Evolutionary conservation across 1,284 basidiomycete genomes (phyloP).

Genomic region (Austroboletus olivaceoglutinosus): DNA sequence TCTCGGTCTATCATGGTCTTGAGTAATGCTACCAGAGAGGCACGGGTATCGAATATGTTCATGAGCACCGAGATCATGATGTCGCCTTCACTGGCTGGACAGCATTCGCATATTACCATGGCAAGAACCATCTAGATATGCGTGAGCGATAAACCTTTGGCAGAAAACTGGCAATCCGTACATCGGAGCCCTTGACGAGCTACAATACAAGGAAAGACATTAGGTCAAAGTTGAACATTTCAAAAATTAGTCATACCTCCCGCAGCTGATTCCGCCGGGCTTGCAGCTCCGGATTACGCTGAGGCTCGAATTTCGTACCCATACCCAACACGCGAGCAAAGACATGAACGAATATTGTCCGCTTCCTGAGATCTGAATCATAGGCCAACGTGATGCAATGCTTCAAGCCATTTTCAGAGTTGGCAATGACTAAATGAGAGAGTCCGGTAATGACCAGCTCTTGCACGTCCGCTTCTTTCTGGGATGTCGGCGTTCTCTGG

Average conservation of each 20-base stretch:
- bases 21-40: slow-evolving; percentile 70
- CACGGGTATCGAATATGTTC: slow-evolving; percentile 80
- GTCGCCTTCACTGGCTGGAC: slow-evolving; percentile 75
- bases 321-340: slow-evolving; percentile 83
- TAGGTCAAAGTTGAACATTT: neutral
- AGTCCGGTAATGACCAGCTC: slow-evolving; percentile 77
- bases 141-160: slow-evolving; percentile 7
- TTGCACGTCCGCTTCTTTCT: slow-evolving; percentile 60
- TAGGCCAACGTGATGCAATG: slow-evolving; percentile 83
- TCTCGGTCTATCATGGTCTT: slow-evolving; percentile 86
- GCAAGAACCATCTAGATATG: slow-evolving; percentile 66
- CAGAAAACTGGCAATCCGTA: slow-evolving; percentile 28
- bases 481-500: slow-evolving; percentile 47
- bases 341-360: slow-evolving; percentile 85
- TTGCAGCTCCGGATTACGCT: slow-evolving; percentile 51
- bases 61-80: slow-evolving; percentile 84
- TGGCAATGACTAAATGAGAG: slow-evolving; percentile 78
- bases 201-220: slow-evolving; percentile 37
- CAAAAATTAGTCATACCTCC: slow-evolving; percentile 49
- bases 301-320: slow-evolving; percentile 69
- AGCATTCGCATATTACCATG: slow-evolving; percentile 83
- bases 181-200: slow-evolving; percentile 74
- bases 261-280: slow-evolving; percentile 58
- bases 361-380: slow-evolving; percentile 69
- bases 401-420: slow-evolving; percentile 87